These are phyloP conservation scores for Nakazawaea siamensis DNA, from an alignment of 805 yeast species.

Conservation along the genomic window DNA sequence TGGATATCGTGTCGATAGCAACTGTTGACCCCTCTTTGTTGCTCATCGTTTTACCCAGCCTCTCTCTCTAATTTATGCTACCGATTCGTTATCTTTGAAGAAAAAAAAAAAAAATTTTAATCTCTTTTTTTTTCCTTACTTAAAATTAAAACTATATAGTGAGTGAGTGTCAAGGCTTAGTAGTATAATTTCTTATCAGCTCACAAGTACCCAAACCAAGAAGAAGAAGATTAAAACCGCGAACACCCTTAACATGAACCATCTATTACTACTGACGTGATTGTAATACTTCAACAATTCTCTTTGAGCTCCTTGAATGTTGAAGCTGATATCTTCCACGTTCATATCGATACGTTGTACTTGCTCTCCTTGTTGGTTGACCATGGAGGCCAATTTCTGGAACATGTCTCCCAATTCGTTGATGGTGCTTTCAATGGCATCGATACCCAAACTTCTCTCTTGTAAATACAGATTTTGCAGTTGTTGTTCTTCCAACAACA, in stretches of 20 bases:
- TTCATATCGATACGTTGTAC: conserved; percentile 93
- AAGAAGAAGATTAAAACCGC: conserved; percentile 77
- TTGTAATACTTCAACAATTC: conserved; percentile 88
- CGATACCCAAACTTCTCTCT: conserved; percentile 85
- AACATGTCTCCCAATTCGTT: conserved; percentile 93
- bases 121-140: not conserved
- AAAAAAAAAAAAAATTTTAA: no score
- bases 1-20: no score
- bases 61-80: not conserved
- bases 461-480: conserved; percentile 60
- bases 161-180: no score
- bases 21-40: not conserved
- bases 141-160: not conserved
- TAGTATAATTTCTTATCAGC: no score
- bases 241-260: conserved; percentile 86
- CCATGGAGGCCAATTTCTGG: conserved; percentile 95
- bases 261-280: conserved; percentile 79
- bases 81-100: not conserved
- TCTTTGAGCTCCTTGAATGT: conserved; percentile 89
- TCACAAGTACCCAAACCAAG: conserved; percentile 71
- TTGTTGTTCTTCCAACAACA: conserved; percentile 84
- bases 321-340: conserved; percentile 86
- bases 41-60: not conserved
- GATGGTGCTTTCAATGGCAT: conserved; percentile 93
- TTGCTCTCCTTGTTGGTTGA: conserved; percentile 93